Evolutionary conservation across 78 protist genomes (phyloP).

Genomic region (Dictyostelium capitatum): DNA sequence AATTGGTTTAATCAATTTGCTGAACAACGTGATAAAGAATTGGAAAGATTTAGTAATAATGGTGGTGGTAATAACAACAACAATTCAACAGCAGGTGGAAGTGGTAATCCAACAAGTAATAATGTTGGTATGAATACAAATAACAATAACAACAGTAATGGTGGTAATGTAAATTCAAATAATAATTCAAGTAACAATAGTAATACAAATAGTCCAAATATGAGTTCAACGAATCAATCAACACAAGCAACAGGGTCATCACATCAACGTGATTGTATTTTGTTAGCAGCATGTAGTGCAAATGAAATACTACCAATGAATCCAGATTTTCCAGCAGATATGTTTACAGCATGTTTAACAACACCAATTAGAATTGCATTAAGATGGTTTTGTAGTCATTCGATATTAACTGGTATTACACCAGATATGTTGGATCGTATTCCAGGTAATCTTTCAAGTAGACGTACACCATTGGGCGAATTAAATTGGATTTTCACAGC

Average conservation of each 20-base stretch:
- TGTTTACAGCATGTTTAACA: conserved; percentile 99
- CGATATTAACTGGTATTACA: conserved; percentile 80
- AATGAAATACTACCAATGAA: conserved; percentile 94
- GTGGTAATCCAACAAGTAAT: neutral
- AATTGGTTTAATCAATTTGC: conserved; percentile 90
- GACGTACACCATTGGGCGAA: conserved; percentile 96
- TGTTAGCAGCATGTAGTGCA: conserved; percentile 96
- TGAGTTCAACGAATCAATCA: neutral
- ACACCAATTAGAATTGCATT: conserved; percentile 97
- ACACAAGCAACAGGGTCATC: conserved; percentile 39
- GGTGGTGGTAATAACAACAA: neutral
- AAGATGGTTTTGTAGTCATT: conserved; percentile 83
- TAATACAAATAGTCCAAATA: conserved; percentile 16
- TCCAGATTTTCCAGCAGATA: conserved; percentile 97
- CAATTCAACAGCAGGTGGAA: neutral
- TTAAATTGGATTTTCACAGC: conserved; percentile 99
- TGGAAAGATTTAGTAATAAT: conserved; percentile 44
- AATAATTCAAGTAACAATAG: neutral
- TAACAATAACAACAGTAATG: neutral
- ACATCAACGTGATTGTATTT: conserved; percentile 85
- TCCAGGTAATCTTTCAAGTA: conserved; percentile 90
- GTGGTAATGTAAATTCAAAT: neutral
- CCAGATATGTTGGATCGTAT: conserved; percentile 82
- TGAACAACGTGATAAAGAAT: conserved; percentile 83
- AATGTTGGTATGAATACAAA: neutral